Conservation (phyloP, 2,329 filamentous ascomycete species). For the Didymella glomerata region DNA sequence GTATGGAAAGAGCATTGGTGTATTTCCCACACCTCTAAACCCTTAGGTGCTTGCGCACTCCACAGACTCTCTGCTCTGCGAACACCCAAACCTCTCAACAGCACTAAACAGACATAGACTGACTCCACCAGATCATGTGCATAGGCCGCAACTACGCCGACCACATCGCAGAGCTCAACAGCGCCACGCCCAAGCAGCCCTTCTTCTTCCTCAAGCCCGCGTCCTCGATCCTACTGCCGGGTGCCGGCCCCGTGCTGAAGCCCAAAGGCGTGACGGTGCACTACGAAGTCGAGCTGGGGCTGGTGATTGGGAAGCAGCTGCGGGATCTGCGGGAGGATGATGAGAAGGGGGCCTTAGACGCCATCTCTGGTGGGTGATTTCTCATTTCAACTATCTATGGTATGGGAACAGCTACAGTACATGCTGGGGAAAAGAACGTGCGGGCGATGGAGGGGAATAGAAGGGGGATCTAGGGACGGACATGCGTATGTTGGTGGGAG, state of each 20-base stretch:
- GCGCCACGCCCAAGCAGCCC: slow-evolving; percentile 85
- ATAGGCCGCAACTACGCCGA: slow-evolving; percentile 98
- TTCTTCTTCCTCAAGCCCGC: slow-evolving; percentile 99
- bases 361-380: slow-evolving; percentile 74
- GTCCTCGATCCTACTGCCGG: slow-evolving; percentile 82
- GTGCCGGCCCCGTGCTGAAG: slow-evolving; percentile 79
- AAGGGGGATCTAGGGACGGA: not conserved
- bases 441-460: not conserved
- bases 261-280: slow-evolving; percentile 86
- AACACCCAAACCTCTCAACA: too few relatives aligned
- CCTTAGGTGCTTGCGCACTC: too few relatives aligned
- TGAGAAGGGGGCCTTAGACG: slow-evolving; percentile 76
- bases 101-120: too few relatives aligned
- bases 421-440: not conserved
- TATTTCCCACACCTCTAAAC: too few relatives aligned
- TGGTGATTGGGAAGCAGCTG: slow-evolving; percentile 84
- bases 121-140: slow-evolving; percentile 89
- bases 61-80: too few relatives aligned
- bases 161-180: slow-evolving; percentile 92
- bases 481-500: not conserved
- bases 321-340: slow-evolving; percentile 79
- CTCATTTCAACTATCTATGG: not conserved
- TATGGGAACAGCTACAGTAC: not conserved
- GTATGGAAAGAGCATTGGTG: too few relatives aligned
- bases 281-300: slow-evolving; percentile 92